Evolutionary conservation across 495 filamentous ascomycete species (phyloP).

Genomic region (Zalerion maritima): DNA sequence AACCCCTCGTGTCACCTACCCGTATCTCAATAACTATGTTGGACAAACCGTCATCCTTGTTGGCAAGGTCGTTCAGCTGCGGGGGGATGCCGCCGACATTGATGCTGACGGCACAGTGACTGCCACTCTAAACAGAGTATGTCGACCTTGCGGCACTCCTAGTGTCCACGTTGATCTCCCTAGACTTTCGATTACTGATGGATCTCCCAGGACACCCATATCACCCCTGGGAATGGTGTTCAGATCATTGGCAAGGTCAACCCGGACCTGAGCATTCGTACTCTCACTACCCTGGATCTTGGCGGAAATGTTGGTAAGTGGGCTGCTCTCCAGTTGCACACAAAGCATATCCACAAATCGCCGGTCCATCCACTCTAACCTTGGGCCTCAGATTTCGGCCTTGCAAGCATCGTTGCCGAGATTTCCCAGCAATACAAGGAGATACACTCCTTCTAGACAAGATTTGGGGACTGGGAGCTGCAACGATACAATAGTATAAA

Average conservation of each 20-base stretch:
- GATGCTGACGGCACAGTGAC: conserved; percentile 62
- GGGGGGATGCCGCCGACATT: conserved; percentile 67
- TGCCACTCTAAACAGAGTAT: conserved; percentile 55
- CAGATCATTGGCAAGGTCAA: conserved; percentile 91
- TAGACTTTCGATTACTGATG: neutral
- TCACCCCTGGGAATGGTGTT: conserved; percentile 61
- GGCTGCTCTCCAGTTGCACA: conserved; percentile 7
- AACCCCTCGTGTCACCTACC: conserved; percentile 56
- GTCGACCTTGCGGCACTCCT: conserved; percentile 7
- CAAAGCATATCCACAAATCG: neutral
- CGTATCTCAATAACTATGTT: conserved; percentile 52
- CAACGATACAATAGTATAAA: too few relatives aligned
- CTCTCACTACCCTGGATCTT: conserved; percentile 64
- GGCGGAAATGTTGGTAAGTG: conserved; percentile 52
- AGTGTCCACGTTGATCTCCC: conserved; percentile 1
- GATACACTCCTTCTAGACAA: too few relatives aligned
- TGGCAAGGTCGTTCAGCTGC: conserved; percentile 67
- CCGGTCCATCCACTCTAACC: conserved; percentile 4
- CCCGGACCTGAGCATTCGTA: conserved; percentile 58
- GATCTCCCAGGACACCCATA: conserved; percentile 49
- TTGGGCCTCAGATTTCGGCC: conserved; percentile 51
- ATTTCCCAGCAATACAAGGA: conserved; percentile 72
- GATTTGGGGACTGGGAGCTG: too few relatives aligned
- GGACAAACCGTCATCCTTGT: conserved; percentile 67
- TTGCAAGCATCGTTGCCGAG: conserved; percentile 72